A percentile compares a stretch with the other conserved stretches of the same genome.
Conservation (phyloP, 352 stramenopile genomes). For the Phytophthora colocasiae region DNA sequence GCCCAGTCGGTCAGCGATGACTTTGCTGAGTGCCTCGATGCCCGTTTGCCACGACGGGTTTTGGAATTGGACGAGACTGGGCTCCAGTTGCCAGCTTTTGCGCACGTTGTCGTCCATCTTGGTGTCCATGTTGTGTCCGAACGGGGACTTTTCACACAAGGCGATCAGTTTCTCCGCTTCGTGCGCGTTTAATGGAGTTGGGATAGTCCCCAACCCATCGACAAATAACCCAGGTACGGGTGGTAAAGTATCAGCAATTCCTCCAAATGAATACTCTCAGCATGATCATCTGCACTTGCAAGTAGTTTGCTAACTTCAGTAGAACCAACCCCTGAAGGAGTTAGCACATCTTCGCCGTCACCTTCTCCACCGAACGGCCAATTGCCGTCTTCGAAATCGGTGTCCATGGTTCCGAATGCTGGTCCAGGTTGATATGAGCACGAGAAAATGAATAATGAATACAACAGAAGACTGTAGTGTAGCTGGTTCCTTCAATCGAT, state of each 20-base stretch:
- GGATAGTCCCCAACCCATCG: constrained; percentile 11
- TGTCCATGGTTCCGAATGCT: no score
- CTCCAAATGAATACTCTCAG: no score
- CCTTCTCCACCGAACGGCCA: no score
- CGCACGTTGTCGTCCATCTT: constrained; percentile 30
- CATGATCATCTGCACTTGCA: no score
- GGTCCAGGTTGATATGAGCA: no score
- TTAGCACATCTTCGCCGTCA: no score
- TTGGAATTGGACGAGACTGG: constrained; percentile 10
- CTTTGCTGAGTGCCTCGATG: constrained; percentile 12
- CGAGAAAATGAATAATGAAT: no score
- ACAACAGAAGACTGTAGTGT: no score
- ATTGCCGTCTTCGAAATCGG: no score
- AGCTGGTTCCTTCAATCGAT: no score
- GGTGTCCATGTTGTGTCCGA: constrained; percentile 22
- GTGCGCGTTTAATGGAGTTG: constrained; percentile 14
- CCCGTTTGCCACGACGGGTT: constrained; percentile 25
- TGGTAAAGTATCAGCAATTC: constrained; percentile 7
- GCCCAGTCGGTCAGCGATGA: constrained; percentile 11
- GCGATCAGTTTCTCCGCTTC: constrained; percentile 18
- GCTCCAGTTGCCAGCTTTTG: constrained; percentile 26
- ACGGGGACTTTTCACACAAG: constrained; percentile 32
- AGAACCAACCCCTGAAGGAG: no score
- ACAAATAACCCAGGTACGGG: constrained; percentile 12
- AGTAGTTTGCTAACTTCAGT: no score